These are phyloP conservation scores for Phlyctochytrium bullatum DNA, from an alignment of 192 early-diverging fungal species.

Conservation along the genomic window DNA sequence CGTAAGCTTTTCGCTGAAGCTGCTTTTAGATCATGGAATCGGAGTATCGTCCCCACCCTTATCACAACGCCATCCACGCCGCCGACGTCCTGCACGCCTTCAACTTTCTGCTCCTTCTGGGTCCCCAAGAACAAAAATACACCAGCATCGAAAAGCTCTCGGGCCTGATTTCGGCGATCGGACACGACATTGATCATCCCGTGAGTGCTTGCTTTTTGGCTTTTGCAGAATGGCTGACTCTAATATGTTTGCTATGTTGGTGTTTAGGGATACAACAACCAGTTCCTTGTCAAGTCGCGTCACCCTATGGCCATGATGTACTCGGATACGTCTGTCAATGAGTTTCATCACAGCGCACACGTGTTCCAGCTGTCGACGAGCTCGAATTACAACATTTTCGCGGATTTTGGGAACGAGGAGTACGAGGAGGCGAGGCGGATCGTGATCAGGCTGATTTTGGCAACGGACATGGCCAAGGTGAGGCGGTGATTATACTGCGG, in stretches of 20 bases:
- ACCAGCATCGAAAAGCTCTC: conserved; percentile 40
- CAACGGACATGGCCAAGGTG: conserved; percentile 58
- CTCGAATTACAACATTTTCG: conserved; percentile 47
- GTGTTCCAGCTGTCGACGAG: conserved; percentile 40
- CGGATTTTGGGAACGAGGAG: conserved; percentile 41
- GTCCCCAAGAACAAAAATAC: conserved; percentile 23
- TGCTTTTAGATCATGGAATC: conserved; percentile 38
- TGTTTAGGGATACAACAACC: conserved; percentile 41
- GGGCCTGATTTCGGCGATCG: conserved; percentile 40
- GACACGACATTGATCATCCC: conserved; percentile 59
- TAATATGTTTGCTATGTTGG: too few relatives aligned
- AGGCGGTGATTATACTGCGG: neutral
- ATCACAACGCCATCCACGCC: conserved; percentile 56
- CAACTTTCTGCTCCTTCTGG: conserved; percentile 42
- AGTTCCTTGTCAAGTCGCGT: conserved; percentile 49
- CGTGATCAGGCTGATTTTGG: conserved; percentile 40
- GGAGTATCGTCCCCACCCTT: conserved; percentile 50
- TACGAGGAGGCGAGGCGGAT: conserved; percentile 45
- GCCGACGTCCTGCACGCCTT: conserved; percentile 55
- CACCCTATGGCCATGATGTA: conserved; percentile 47
- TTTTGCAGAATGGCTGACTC: conserved; percentile 3
- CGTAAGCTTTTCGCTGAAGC: conserved; percentile 8
- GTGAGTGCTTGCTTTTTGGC: conserved; percentile 30
- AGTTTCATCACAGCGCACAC: conserved; percentile 54
- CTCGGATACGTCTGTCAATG: conserved; percentile 43